Evolutionary conservation across 1,139 yeast genomes (phyloP), one percentile per base, ranked within the genome.

Genomic region (Yamadazyma kanchanaburiensis): DNA sequence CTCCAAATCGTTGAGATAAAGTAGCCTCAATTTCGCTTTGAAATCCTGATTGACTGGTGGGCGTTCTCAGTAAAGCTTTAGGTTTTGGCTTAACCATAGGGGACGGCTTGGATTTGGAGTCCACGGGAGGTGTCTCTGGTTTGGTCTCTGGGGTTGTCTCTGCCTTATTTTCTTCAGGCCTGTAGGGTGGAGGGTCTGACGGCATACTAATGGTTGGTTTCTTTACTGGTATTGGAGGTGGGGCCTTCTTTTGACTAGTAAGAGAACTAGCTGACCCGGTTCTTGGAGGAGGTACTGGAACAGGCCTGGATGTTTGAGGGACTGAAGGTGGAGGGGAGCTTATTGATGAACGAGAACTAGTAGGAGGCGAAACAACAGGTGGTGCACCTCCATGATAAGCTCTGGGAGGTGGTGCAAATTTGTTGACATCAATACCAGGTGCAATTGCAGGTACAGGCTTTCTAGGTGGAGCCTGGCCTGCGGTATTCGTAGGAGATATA

Each of bases 171-270:
- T 21, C 27, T 8, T 20, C 11, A n/a, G 40, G 48, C 14, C 49
- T 26, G 27, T 58, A 55, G 5, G 59, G 50, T n/a, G 63, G 61
- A 10, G 60, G 60, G 9, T 45, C 35, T 22, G 21, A 25, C 2
- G 46, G 48, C 32, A 42, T 44, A 15, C 25, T 20, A 1, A 43
- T n/a, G n/a, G 38, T 31, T 9, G 45, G 49, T 32, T 60, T 60
- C 40, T 59, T 67, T 3, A 46, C 36, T 1, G 72, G 71, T 26
- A 64, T 65, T 14, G 69, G 70, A 3, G 70, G 70, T 8, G 70
- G 64, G 3, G 48, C 45, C 34, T 58, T 61, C 36, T 50, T 53
- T 7, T 28, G 13, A 9, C 21, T 13, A 8, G 28, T n/a, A 10
- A 25, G 21, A 12, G 32, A 12, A 17, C 43, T 33, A 12, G 47